A percentile compares a stretch with the other conserved stretches of the same genome.
Evolutionary conservation across 768 basidiomycete genomes (phyloP).

Genomic region (Xanthoconium purpureum): DNA sequence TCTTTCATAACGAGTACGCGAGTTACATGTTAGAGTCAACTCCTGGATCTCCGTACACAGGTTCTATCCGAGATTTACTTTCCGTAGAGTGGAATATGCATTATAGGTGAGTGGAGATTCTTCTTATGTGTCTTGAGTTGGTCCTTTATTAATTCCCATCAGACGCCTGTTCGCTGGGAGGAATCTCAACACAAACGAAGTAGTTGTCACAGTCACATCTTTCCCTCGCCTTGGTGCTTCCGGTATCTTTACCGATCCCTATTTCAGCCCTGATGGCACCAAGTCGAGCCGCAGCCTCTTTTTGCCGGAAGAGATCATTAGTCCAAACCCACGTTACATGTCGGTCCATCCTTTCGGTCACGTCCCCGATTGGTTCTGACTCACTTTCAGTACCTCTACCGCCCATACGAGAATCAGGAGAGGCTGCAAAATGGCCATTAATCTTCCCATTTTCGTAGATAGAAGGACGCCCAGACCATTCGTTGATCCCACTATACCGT

Average conservation of each 20-base stretch:
- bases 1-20: too few species aligned
- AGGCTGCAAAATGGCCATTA: conserved; percentile 91
- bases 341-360: conserved; percentile 44
- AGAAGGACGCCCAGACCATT: conserved; percentile 83
- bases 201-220: conserved; percentile 89
- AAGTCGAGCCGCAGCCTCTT: conserved; percentile 90
- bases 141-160: conserved; percentile 5
- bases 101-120: conserved; percentile 56
- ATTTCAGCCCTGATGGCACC: conserved; percentile 69
- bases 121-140: neutral
- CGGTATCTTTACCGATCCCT: conserved; percentile 91
- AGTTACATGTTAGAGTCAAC: too few species aligned
- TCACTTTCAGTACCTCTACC: conserved; percentile 72
- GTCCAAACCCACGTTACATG: conserved; percentile 97
- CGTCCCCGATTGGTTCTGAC: conserved; percentile 6
- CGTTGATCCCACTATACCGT: conserved; percentile 88
- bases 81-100: conserved; percentile 94
- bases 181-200: conserved; percentile 79
- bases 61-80: conserved; percentile 43
- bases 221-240: conserved; percentile 88
- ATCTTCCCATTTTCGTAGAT: conserved; percentile 90
- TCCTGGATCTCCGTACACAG: too few species aligned
- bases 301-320: conserved; percentile 92
- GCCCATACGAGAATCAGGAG: conserved; percentile 88
- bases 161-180: conserved; percentile 76